Base-by-base conservation (phyloP, 129 eudicot genomes). In the Apium graveolens region DNA sequence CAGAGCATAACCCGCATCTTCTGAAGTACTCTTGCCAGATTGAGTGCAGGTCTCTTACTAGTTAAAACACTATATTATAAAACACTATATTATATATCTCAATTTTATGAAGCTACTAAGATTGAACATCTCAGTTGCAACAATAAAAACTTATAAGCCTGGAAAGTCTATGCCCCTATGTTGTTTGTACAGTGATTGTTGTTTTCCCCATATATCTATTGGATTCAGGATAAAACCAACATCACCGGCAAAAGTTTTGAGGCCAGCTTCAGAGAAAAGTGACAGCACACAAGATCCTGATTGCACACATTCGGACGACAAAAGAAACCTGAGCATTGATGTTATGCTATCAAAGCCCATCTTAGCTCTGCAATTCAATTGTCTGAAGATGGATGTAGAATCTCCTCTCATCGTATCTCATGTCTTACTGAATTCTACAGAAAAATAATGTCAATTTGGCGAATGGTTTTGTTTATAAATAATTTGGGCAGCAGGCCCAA, bases 1-100 rank as follows among this genome's bases (percentile, higher is more conserved):
- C 96, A 31, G 86, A 90, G 91, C 80, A 90, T 75, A 80, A 77
- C 71, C 91, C 96, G 10, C 76, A 83, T 62, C 99, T 91, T 81
- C 97, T 92, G 46, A 95, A 90, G 86, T 95, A 92, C 78, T 87
- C 87, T 78, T 95, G 99, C 85, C 86, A 95, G 84, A 91, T 95
- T 76, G 89, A 88, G 75, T 91, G 92, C 95, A 95, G 98, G 98
- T 95, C 76, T 77, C 60, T 80, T 82, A 53, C 14, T 42, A 39
- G 70, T 3, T 60, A 46, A 49, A 76, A 44, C 79, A 41, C 34
- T 26, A 63, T 60, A n/a, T n/a, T n/a, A n/a, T n/a, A n/a, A n/a
- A n/a, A n/a, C n/a, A n/a, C n/a, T n/a, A n/a, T n/a, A n/a, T n/a
- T 53, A 53, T 49, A 42, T 20, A 60, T 60, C 32, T 57, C 66